Base-by-base conservation (phyloP, 441 rosid species). In the Jatropha podagrica region DNA sequence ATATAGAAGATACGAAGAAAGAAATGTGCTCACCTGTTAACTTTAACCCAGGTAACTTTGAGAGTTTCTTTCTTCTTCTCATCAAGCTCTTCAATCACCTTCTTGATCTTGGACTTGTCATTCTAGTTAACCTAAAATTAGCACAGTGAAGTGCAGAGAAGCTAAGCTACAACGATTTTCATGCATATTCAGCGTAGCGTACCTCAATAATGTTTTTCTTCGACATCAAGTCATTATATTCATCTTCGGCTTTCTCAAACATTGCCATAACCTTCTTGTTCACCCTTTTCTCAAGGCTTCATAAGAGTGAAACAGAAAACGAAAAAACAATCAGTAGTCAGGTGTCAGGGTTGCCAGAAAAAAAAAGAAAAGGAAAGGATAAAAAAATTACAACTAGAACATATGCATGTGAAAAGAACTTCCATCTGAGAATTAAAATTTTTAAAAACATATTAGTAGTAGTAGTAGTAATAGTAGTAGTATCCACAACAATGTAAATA, bases 241-340 rank as follows among this genome's bases (percentile, higher is more conserved):
- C 99, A 83, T 96, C 99, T 77, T 96, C 99, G 68, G 99, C 99
- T 82, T 96, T 96, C 88, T 96, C 99, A 73, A 96, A 96, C 98
- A 96, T 94, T 3, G 96, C 90, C 98, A 94, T 96, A 55, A 94
- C 99, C 84, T 94, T 96, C 90, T 96, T 96, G 85, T 96, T 94
- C 72, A 96, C 98, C 83, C 98, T 91, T 81, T 92, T 96, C 82
- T 94, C 99, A 68, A 96, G 92, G 75, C 99, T 96, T 84, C 80
- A 82, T 60, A 68, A 42, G n/a, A 62, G 65, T 76, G 41, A 76
- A 72, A 32, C 17, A 72, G 37, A 55, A 76, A 60, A 77, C 66
- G 49, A 72, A 65, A 66, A 74, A 69, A 61, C 60, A 72, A 72
- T 68, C 66, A 77, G 59, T 54, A 63, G 69, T 72, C 61, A 70